Conservation (phyloP, 257 asterid species). For the Pogostemon cablin region DNA sequence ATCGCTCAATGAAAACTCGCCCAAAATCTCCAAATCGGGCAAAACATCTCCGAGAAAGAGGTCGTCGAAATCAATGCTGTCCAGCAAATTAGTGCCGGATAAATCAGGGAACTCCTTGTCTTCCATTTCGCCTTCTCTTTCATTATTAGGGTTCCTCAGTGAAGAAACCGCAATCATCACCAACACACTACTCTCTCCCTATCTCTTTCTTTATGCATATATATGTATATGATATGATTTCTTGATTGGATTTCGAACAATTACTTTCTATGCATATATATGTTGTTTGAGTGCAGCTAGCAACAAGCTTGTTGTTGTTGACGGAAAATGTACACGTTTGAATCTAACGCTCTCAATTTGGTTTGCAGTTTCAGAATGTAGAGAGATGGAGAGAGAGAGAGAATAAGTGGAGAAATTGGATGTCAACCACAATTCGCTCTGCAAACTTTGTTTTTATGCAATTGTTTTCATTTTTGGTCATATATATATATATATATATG, state of each 20-base stretch:
- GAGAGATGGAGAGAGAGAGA: slow-evolving; percentile 54
- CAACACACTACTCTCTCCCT: background rate
- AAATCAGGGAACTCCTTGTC: slow-evolving; percentile 60
- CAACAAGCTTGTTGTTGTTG: background rate
- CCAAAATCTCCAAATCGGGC: slow-evolving; percentile 73
- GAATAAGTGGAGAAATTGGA: slow-evolving; percentile 38
- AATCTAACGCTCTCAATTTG: slow-evolving; percentile 13
- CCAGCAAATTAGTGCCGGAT: slow-evolving; percentile 58
- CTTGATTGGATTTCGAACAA: background rate
- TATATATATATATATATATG: background rate
- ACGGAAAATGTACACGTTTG: slow-evolving; percentile 3
- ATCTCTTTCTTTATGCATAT: background rate
- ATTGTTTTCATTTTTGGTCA: slow-evolving; percentile 44
- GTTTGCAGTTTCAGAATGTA: slow-evolving; percentile 30
- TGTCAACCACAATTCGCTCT: slow-evolving; percentile 65
- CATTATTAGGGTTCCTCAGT: slow-evolving; percentile 53
- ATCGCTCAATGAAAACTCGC: slow-evolving; percentile 50
- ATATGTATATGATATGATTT: background rate
- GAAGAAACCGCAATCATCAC: slow-evolving; percentile 75
- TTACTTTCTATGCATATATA: too few relatives aligned
- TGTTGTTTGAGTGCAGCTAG: background rate
- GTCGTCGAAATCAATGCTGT: slow-evolving; percentile 81
- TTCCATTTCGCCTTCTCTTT: slow-evolving; percentile 46
- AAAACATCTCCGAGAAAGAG: slow-evolving; percentile 62
- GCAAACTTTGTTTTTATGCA: slow-evolving; percentile 52